These are phyloP conservation scores for Yamadazyma friedrichii DNA, from an alignment of 1,139 yeast species.

Conservation along the genomic window DNA sequence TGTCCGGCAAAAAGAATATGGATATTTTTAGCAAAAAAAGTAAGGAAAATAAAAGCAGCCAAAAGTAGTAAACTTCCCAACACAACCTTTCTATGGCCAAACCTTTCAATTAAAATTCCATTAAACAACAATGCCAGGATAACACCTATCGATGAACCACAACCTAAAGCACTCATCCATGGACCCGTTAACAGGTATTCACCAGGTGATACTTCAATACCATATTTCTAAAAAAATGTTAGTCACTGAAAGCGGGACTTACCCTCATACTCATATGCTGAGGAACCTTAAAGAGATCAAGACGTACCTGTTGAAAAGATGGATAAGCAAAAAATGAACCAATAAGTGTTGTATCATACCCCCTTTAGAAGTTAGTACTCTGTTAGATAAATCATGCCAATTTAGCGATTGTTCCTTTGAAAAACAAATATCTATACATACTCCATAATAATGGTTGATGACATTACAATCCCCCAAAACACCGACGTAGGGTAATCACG, in stretches of 20 bases:
- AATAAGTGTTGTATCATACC: constrained; percentile 43
- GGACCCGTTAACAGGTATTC: constrained; percentile 34
- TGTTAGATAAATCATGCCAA: not conserved
- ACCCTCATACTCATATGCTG: constrained; percentile 12
- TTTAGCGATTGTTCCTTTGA: too few species aligned
- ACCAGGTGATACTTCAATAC: constrained; percentile 28
- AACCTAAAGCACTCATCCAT: constrained; percentile 45
- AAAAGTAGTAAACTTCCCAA: constrained; percentile 26
- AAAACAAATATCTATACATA: not conserved
- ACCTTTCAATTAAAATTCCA: constrained; percentile 35
- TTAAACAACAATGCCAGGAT: constrained; percentile 37
- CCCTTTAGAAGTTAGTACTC: constrained; percentile 25
- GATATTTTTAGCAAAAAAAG: constrained; percentile 39
- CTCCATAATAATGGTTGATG: constrained; percentile 33
- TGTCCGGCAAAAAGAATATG: constrained; percentile 41
- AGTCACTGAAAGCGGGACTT: too few species aligned
- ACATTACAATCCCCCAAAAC: constrained; percentile 43
- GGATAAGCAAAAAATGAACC: constrained; percentile 41
- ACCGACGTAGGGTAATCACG: constrained; percentile 31
- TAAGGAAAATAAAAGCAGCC: constrained; percentile 36
- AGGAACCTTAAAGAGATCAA: too few species aligned
- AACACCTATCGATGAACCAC: constrained; percentile 34
- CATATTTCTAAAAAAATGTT: constrained; percentile 28
- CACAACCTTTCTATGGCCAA: constrained; percentile 40
- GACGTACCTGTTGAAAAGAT: constrained; percentile 17